Evolutionary conservation across 148 eudicot genomes (phyloP).

Genomic region (Rhododendron griersonianum): DNA sequence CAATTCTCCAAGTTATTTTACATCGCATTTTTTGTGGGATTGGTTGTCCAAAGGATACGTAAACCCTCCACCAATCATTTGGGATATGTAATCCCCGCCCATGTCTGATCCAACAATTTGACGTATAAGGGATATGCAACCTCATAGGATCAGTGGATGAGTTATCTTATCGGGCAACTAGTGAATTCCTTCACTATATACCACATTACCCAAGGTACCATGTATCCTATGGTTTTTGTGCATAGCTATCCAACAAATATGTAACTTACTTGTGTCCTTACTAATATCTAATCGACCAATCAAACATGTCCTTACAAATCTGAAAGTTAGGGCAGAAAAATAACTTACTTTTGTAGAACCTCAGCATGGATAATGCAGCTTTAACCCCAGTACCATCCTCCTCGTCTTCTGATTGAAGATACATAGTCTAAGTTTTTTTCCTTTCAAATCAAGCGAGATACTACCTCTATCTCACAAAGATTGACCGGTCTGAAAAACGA

Average conservation of each 20-base stretch:
- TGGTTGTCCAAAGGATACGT: neutral
- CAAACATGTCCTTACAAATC: neutral
- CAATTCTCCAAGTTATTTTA: neutral
- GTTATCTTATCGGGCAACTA: neutral
- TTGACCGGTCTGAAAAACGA: neutral
- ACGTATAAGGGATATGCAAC: neutral
- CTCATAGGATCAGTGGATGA: neutral
- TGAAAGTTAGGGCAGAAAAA: neutral
- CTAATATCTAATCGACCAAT: neutral
- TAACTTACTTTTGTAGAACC: constrained; percentile 74
- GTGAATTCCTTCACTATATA: neutral
- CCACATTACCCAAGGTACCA: neutral
- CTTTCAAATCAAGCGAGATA: neutral
- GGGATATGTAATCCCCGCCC: neutral
- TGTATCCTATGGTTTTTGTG: neutral
- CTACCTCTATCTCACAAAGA: neutral
- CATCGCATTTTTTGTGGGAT: neutral
- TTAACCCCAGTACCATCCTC: constrained; percentile 52
- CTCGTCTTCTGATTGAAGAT: constrained; percentile 25
- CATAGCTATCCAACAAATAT: neutral
- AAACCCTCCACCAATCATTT: neutral
- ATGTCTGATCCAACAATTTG: neutral
- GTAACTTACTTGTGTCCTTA: neutral
- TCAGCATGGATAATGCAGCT: constrained; percentile 74
- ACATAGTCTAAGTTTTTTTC: neutral